These are phyloP conservation scores for Apophysomyces ossiformis DNA, from an alignment of 371 early-diverging fungal genomes.

Conservation along the genomic window DNA sequence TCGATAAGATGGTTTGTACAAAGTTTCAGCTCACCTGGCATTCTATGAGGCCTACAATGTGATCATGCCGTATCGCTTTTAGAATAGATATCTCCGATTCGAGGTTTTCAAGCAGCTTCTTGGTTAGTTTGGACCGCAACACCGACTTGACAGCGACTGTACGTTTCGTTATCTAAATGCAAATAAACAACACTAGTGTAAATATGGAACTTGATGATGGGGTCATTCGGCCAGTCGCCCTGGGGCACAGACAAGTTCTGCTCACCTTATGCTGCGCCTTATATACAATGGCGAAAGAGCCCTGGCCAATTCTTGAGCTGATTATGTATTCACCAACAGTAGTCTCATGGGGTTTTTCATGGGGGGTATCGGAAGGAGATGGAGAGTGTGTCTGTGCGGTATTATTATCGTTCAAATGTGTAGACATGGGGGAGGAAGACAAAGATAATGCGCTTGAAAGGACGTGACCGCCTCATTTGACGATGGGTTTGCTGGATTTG, in stretches of 20 bases:
- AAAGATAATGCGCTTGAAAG: too few species aligned
- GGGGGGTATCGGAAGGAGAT: neutral
- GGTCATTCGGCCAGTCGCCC: neutral
- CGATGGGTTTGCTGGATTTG: too few species aligned
- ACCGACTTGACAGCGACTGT: constrained; percentile 92
- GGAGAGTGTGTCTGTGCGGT: neutral
- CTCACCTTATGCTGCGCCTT: constrained; percentile 75
- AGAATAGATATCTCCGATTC: constrained; percentile 93
- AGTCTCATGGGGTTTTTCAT: constrained; percentile 15
- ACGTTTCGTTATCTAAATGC: constrained; percentile 54
- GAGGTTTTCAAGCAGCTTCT: constrained; percentile 87
- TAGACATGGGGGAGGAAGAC: neutral
- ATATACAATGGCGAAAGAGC: constrained; percentile 96
- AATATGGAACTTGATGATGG: constrained; percentile 3
- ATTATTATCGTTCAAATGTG: constrained; percentile 1
- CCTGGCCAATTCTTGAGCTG: constrained; percentile 83
- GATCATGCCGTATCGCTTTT: constrained; percentile 78
- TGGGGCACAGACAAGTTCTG: neutral
- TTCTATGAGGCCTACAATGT: constrained; percentile 88
- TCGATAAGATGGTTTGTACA: neutral
- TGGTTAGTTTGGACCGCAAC: constrained; percentile 80
- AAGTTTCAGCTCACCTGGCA: constrained; percentile 59
- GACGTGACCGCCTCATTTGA: too few species aligned
- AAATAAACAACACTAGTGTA: neutral
- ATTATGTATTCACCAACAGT: constrained; percentile 71